Evolutionary conservation across 306 rosid species (phyloP), one percentile per base, ranked within the genome.

Genomic region (Alnus glutinosa): DNA sequence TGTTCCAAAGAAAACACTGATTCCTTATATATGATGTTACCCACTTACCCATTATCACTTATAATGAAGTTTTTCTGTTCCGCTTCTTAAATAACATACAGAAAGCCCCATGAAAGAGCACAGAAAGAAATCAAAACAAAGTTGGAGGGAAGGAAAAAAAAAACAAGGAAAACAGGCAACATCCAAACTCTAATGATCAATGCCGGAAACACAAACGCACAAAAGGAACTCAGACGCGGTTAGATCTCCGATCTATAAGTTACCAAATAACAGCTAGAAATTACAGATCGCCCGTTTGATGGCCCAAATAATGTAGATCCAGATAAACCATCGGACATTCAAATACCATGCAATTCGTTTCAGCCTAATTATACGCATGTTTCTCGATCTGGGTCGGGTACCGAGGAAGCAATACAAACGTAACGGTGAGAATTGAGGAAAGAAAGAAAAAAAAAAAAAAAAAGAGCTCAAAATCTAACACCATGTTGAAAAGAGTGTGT

Each of bases 301-400:
- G 46, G 15, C 28, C 39, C 76, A 36, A 32, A 50, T 36, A 75
- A 80, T 86, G 83, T 83, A 77, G 89, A 85, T 83, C 83, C 61
- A 55, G 79, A 85, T 77, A 6, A 79, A 68, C 51, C 10, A 39
- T 62, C 32, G 28, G 48, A 67, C 48, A 39, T 67, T 67, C 78
- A 75, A 71, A 62, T 50, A 51, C 52, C 32, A 15, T 4, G 3
- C 50, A 67, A 67, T 42, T 50, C 61, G 52, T 23, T 80, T 67
- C 46, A 44, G 6, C 55, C 2, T 34, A 71, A 50, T 19, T 32
- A 36, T 10, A 9, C 23, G 14, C 16, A 57, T 73, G 67, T 67
- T 69, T 81, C 80, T 44, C 8, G 81, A 76, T 79, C 77, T 75
- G 85, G 69, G 55, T 83, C 84, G 71, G 58, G 3, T 15, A 18